Conservation (phyloP, 2,329 filamentous ascomycete species). For the Pyrenophora teres region DNA sequence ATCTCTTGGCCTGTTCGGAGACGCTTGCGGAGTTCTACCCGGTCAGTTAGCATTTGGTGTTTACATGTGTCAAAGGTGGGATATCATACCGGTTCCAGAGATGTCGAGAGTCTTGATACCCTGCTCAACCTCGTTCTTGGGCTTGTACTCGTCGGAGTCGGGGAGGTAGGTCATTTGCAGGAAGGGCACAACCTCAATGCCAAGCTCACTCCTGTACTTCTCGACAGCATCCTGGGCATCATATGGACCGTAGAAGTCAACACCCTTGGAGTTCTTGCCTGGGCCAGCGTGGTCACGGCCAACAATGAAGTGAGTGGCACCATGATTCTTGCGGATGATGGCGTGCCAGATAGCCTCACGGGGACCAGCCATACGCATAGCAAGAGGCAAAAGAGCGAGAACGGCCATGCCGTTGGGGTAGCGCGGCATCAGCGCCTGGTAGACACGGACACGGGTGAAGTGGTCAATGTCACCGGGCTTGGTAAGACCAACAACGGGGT, state of each 20-base stretch:
- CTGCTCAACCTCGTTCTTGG: conserved; percentile 83
- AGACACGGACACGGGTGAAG: conserved; percentile 98
- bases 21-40: conserved; percentile 79
- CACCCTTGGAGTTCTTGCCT: conserved; percentile 95
- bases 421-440: conserved; percentile 92
- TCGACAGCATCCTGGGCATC: conserved; percentile 95
- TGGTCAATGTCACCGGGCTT: conserved; percentile 99
- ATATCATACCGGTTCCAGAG: conserved; percentile 52
- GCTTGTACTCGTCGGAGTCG: conserved; percentile 94
- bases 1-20: conserved; percentile 92
- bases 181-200: conserved; percentile 98
- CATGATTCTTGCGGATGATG: conserved; percentile 99
- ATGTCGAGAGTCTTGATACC: conserved; percentile 75
- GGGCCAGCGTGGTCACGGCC: conserved; percentile 97
- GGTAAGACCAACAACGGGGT: conserved; percentile 96
- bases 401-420: conserved; percentile 99
- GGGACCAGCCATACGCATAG: conserved; percentile 99
- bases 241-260: conserved; percentile 97
- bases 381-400: conserved; percentile 88
- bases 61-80: background rate
- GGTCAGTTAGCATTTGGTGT: conserved; percentile 1
- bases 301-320: conserved; percentile 98
- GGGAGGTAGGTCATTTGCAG: conserved; percentile 99
- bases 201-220: conserved; percentile 94
- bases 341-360: conserved; percentile 99